Evolutionary conservation across 768 basidiomycete genomes (phyloP).

Genomic region (Panus rudis): DNA sequence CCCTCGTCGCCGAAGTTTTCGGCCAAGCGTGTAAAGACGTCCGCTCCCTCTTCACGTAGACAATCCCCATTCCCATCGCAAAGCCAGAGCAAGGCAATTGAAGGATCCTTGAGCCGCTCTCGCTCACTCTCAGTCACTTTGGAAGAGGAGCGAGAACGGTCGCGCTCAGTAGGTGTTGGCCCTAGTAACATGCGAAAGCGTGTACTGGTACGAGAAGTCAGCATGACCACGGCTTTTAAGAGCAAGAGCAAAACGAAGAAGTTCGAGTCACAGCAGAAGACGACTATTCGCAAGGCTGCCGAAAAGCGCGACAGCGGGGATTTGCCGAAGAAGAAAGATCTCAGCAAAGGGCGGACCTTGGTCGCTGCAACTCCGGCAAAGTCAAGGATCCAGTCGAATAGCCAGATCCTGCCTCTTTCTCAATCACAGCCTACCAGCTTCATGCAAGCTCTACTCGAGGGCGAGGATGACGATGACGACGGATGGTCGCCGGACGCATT

Average conservation of each 20-base stretch:
- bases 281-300: too few species aligned
- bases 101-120: slow-evolving; percentile 25
- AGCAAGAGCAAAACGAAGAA: slow-evolving; percentile 15
- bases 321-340: slow-evolving; percentile 7
- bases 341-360: slow-evolving; percentile 32
- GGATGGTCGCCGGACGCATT: too few species aligned
- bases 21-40: slow-evolving; percentile 9
- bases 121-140: slow-evolving; percentile 56
- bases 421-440: too few species aligned
- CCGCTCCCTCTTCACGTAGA: slow-evolving; percentile 4
- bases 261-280: too few species aligned
- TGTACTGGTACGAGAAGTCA: slow-evolving; percentile 61
- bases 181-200: slow-evolving; percentile 37
- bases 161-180: slow-evolving; percentile 26
- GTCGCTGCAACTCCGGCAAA: slow-evolving; percentile 54
- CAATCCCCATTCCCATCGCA: slow-evolving; percentile 9
- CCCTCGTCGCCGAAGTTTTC: slow-evolving; percentile 14
- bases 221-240: slow-evolving; percentile 71
- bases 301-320: not conserved
- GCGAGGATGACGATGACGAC: slow-evolving; percentile 20
- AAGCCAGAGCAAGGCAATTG: not conserved
- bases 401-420: too few species aligned
- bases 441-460: too few species aligned
- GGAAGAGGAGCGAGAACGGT: slow-evolving; percentile 48
- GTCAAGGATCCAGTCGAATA: slow-evolving; percentile 15